These are phyloP conservation scores for Psilocybe cyanescens DNA, from an alignment of 768 basidiomycete species.

Conservation along the genomic window DNA sequence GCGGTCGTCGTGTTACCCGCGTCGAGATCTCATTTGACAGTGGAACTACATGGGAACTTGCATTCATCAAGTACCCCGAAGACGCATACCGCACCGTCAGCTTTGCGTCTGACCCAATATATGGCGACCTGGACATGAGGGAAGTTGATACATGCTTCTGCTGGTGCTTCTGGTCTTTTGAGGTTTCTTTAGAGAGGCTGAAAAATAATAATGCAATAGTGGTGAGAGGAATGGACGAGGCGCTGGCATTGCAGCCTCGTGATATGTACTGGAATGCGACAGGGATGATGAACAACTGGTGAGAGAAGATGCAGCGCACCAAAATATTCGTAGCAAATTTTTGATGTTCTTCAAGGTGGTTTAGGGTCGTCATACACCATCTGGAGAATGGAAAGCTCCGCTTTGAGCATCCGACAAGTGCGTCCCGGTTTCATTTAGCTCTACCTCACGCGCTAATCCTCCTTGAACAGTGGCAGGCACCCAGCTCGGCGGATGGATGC, in stretches of 20 bases:
- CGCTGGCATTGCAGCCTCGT: constrained; percentile 49
- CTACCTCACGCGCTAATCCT: not conserved
- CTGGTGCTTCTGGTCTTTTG: constrained; percentile 63
- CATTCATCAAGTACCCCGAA: constrained; percentile 47
- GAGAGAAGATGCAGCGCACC: constrained; percentile 14
- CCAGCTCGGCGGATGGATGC: constrained; percentile 63
- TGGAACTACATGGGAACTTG: constrained; percentile 51
- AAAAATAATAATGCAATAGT: constrained; percentile 38
- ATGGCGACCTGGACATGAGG: constrained; percentile 52
- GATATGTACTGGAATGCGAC: constrained; percentile 67
- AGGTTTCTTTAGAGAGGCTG: constrained; percentile 38
- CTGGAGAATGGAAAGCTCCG: constrained; percentile 34
- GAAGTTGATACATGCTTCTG: constrained; percentile 57
- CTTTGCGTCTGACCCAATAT: constrained; percentile 40
- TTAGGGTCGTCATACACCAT: constrained; percentile 52
- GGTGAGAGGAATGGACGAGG: constrained; percentile 61
- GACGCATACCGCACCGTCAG: constrained; percentile 46
- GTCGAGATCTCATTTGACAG: constrained; percentile 63
- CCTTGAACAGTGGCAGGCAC: constrained; percentile 39
- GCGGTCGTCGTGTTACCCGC: constrained; percentile 58
- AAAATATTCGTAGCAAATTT: too few species aligned
- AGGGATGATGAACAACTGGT: constrained; percentile 68
- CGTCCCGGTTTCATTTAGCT: constrained; percentile 1
- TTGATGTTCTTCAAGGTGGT: constrained; percentile 46
- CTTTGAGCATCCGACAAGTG: constrained; percentile 63